Base-by-base conservation (phyloP, 768 basidiomycete species). In the Phaffia tasmanica region DNA sequence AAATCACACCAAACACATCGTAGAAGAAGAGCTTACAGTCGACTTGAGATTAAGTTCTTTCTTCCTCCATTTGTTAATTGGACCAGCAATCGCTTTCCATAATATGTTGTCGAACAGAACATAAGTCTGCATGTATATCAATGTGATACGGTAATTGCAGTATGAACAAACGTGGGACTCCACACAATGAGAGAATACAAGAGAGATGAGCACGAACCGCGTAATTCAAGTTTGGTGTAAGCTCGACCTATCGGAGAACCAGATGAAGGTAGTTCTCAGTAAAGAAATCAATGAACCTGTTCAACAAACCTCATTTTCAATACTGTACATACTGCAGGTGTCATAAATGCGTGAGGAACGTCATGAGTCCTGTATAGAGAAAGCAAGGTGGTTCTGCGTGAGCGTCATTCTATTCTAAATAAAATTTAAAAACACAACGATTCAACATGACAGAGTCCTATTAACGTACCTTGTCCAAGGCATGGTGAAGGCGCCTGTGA, bases 51-150 rank as follows among this genome's bases (percentile, higher is more conserved):
- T 72, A 57, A 86, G 77, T 3, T 77, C 75, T 47, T 83, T 75
- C 66, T 80, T 79, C 56, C 85, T 76, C 85, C 85, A 86, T 58
- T 77, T 77, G 73, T 86, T 86, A 72, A 86, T 81, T 73, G 86
- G 85, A 1, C 80, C 77, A 2, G 84, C 82, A 0, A 82, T 85
- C 2, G 85, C 85, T 21, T 80, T 76, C 85, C 85, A 86, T 68
- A 86, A 79, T 57, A 86, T 82, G 71, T 83, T 75, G 78, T 82
- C 83, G 72, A 84, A 85, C 27, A 85, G 73, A 7, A 85, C 79
- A 71, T 84, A 85, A 30, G 81, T 82, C 35, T 42, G 35, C 35
- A 11, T 42, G 35, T 11, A 42, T 42, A 11, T 42, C 35, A 42
- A 42, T 42, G 35, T 42, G 35, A 5, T 42, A 57, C 25, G 55